Percentiles rank a stretch among this genome's conserved stretches.
phyloP scores from a whole-genome alignment of 805 yeast genomes.

The Komagataella ulmi region DNA sequence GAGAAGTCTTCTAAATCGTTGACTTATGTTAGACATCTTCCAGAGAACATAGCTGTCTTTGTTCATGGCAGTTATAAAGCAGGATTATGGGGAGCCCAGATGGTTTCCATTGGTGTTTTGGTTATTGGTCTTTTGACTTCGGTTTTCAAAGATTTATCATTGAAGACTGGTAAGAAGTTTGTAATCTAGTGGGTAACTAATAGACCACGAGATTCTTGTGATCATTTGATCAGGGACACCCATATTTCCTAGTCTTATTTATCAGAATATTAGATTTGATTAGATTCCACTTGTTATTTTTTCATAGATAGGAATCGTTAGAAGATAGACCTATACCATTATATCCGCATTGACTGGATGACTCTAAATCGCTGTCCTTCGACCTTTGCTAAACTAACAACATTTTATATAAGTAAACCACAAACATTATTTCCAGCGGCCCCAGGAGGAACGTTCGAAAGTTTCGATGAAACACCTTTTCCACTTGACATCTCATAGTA shows the following conservation, averaged over 20 bases:
- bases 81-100: constrained; percentile 15
- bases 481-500: not conserved
- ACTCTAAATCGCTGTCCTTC: too few species aligned
- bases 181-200: not conserved
- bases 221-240: too few species aligned
- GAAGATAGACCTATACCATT: too few species aligned
- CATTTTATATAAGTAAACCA: too few species aligned
- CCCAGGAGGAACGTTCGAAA: too few species aligned
- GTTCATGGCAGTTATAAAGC: constrained; percentile 13
- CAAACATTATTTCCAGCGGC: too few species aligned
- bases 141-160: not conserved
- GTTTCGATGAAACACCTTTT: not conserved
- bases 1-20: constrained; percentile 11
- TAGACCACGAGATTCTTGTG: not conserved
- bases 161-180: not conserved
- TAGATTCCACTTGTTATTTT: too few species aligned
- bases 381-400: too few species aligned
- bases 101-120: constrained; percentile 1
- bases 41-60: constrained; percentile 8
- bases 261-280: too few species aligned
- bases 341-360: too few species aligned
- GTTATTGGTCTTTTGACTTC: not conserved
- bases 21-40: constrained; percentile 8
- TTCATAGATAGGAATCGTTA: too few species aligned
- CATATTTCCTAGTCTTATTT: too few species aligned